Conservation (phyloP, 371 early-diverging fungal genomes). For the Fennellomyces sp. region DNA sequence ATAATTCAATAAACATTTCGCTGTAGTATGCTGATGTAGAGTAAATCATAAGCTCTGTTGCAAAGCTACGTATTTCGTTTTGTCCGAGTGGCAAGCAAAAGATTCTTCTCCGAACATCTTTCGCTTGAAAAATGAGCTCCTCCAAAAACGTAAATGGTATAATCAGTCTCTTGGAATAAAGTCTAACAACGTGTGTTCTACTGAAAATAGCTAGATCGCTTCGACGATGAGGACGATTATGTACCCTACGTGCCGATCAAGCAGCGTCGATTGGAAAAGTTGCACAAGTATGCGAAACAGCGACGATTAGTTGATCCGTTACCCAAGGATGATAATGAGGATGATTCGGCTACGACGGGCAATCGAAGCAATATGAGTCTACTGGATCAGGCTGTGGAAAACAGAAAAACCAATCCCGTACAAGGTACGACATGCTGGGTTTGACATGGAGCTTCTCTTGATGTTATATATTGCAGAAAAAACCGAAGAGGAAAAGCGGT, state of each 20-base stretch:
- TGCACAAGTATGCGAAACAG: slow-evolving; percentile 54
- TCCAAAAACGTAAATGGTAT: too few relatives aligned
- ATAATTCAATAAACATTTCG: too few relatives aligned
- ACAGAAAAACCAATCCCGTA: slow-evolving; percentile 61
- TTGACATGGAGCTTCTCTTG: not conserved
- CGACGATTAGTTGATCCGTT: slow-evolving; percentile 27
- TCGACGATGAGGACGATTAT: slow-evolving; percentile 58
- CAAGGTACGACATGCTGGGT: slow-evolving; percentile 30
- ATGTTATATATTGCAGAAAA: slow-evolving; percentile 54
- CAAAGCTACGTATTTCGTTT: too few relatives aligned
- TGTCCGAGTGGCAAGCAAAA: too few relatives aligned
- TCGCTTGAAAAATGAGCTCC: too few relatives aligned
- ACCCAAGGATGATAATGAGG: slow-evolving; percentile 39
- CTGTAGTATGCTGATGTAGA: too few relatives aligned
- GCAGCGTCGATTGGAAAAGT: slow-evolving; percentile 67
- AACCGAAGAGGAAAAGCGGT: slow-evolving; percentile 78
- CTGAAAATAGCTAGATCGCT: not conserved
- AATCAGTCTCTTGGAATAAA: too few relatives aligned
- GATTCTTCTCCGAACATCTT: too few relatives aligned
- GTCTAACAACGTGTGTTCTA: too few relatives aligned
- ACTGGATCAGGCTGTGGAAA: slow-evolving; percentile 85
- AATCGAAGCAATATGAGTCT: slow-evolving; percentile 72
- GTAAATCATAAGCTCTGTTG: too few relatives aligned
- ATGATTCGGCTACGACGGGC: slow-evolving; percentile 54
- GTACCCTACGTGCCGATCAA: slow-evolving; percentile 84